Evolutionary conservation across 495 filamentous ascomycete species (phyloP), one percentile per base, ranked within the genome.

Genomic region (Aspergillus indologenus): DNA sequence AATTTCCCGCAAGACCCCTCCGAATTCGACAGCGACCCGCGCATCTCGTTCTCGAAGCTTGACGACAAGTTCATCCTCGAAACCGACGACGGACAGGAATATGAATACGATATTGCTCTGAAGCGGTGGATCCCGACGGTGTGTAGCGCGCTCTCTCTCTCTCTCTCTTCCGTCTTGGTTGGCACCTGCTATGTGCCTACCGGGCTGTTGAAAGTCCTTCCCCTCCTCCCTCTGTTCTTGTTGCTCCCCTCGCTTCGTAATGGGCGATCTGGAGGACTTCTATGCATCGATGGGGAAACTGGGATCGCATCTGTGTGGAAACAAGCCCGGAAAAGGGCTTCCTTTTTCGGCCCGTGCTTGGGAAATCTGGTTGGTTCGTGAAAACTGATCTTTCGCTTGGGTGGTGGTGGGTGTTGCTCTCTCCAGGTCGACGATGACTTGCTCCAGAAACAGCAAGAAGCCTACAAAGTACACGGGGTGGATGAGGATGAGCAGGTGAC

Each of bases 21-120:
- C 58, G 85, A 93, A 24, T 96, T 98, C 69, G 86, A 89, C 58
- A 75, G 76, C 56, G 93, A 98, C 68, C 81, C 87, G 21, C 90
- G 93, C 60, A 88, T 97, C 61, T 92, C 90, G 0, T 96, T 85
- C 75, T 94, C 90, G 3, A 88, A 85, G 65, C 74, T 89, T 53
- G 87, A 92, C 71, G 77, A 85, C 60, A 93, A 90, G 66, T 92
- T 86, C 72, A 83, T 92, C 21, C 83, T 95, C 0, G 92, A 96
- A 55, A 85, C 90, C 23, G 90, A 92, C 17, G 85, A 92, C 70
- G 92, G 90, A 20, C 79, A 84, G 51, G 92, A 97, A 66, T 96
- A 86, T 73, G 88, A 91, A 65, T 97, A 83, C 73, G 85, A 94
- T 71, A 76, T 79, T 12, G 80, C 71, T 14, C 66, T 88, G 56